phyloP scores from a whole-genome alignment of 73 alveolate species.

The Paramecium octaurelia region DNA sequence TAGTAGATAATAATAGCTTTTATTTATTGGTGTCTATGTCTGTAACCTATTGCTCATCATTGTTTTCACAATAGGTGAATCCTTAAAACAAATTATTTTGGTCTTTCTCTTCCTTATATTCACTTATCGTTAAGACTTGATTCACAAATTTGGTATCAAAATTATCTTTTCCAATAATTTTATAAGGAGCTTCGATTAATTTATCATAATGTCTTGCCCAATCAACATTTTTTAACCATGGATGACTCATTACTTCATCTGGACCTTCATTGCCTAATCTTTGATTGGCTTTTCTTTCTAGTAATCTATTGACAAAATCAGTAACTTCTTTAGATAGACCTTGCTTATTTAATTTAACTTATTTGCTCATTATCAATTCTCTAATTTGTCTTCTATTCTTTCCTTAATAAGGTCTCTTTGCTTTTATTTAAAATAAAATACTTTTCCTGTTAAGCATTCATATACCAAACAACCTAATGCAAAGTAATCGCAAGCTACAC shows the following conservation, averaged over 20 bases:
- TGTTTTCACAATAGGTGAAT: neutral
- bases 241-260: constrained; percentile 83
- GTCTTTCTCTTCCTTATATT: neutral
- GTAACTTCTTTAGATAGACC: constrained; percentile 93
- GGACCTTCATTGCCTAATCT: constrained; percentile 92
- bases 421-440: neutral
- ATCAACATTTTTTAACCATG: constrained; percentile 82
- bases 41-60: neutral
- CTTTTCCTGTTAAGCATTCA: constrained; percentile 80
- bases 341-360: constrained; percentile 73
- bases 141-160: constrained; percentile 36
- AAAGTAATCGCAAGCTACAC: constrained; percentile 82
- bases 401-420: constrained; percentile 91
- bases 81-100: neutral
- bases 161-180: neutral
- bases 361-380: constrained; percentile 68
- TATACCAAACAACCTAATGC: constrained; percentile 90
- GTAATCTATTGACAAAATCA: constrained; percentile 88
- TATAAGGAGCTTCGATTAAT: constrained; percentile 52
- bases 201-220: constrained; percentile 73
- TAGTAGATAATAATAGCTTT: neutral
- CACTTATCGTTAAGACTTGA: neutral
- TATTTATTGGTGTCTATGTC: constrained; percentile 6
- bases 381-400: constrained; percentile 76
- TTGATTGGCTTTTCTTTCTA: constrained; percentile 84